A percentile compares a stretch with the other conserved stretches of the same genome.
Conservation (phyloP, 2,329 filamentous ascomycete genomes). For the Gyromitra esculenta region DNA sequence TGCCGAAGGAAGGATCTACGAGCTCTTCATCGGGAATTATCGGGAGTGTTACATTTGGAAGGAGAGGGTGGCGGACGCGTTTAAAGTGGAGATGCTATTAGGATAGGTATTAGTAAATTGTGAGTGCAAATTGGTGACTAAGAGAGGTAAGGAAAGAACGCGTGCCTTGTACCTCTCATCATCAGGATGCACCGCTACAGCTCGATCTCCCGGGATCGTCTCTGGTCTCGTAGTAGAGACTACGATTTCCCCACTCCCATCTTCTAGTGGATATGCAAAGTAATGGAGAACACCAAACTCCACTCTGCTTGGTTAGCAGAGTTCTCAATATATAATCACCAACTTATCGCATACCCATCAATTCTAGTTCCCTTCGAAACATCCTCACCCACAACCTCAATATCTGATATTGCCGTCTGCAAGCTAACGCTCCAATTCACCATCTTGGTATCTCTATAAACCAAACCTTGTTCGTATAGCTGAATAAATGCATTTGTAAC, state of each 20-base stretch:
- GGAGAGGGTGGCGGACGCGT: constrained; percentile 51
- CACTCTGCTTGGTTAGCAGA: constrained; percentile 49
- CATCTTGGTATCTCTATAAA: constrained; percentile 56
- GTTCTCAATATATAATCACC: constrained; percentile 15
- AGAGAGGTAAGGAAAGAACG: constrained; percentile 15
- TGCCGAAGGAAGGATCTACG: constrained; percentile 56
- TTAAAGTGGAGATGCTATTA: constrained; percentile 55
- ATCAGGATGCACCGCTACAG: constrained; percentile 57
- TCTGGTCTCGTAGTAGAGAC: constrained; percentile 57
- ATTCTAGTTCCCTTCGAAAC: constrained; percentile 50
- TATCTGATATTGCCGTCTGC: constrained; percentile 56
- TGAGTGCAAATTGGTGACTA: not conserved
- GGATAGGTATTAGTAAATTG: constrained; percentile 19
- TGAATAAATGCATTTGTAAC: constrained; percentile 56
- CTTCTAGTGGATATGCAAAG: constrained; percentile 55
- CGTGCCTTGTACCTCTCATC: constrained; percentile 55
- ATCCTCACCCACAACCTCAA: constrained; percentile 54
- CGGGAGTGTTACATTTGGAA: constrained; percentile 50
- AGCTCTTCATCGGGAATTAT: constrained; percentile 55
- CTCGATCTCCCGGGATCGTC: constrained; percentile 55
- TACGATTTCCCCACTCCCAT: constrained; percentile 53
- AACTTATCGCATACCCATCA: constrained; percentile 40
- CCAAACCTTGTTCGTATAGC: constrained; percentile 55
- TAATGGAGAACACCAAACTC: constrained; percentile 56
- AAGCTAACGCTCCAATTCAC: constrained; percentile 56